Percentiles rank a stretch among this genome's conserved stretches.
Conservation (phyloP, 2,329 filamentous ascomycete species). For the Furcasterigmium sp. region DNA sequence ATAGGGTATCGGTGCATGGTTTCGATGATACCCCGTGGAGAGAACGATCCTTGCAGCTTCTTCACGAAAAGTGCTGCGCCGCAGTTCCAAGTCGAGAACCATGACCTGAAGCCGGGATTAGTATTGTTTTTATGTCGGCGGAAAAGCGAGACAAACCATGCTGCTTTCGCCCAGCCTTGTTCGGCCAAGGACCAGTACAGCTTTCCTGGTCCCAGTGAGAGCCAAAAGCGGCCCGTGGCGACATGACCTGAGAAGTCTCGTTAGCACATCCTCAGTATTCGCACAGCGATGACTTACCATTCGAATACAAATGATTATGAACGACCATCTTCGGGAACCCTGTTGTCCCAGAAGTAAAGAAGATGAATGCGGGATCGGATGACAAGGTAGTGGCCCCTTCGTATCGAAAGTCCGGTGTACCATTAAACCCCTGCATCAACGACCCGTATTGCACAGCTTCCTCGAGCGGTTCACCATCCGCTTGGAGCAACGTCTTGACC, state of each 20-base stretch:
- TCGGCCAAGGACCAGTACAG: slow-evolving; percentile 1
- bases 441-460: background rate
- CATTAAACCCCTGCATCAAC: too few relatives aligned
- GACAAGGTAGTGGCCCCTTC: background rate
- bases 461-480: background rate
- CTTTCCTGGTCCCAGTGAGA: background rate
- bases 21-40: background rate
- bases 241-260: background rate
- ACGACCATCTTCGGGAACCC: slow-evolving; percentile 1
- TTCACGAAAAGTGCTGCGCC: background rate
- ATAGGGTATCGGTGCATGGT: background rate
- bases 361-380: background rate
- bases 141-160: background rate
- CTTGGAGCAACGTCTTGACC: background rate
- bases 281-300: too few relatives aligned
- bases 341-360: slow-evolving; percentile 1
- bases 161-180: slow-evolving; percentile 2
- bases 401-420: background rate
- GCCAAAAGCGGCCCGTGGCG: background rate
- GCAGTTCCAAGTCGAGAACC: slow-evolving; percentile 1
- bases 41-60: background rate
- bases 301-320: background rate
- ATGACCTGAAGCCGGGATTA: background rate
- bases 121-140: too few relatives aligned
- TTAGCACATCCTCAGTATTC: too few relatives aligned